phyloP scores from a whole-genome alignment of 345 rosid species.

The Eutrema yunnanense region DNA sequence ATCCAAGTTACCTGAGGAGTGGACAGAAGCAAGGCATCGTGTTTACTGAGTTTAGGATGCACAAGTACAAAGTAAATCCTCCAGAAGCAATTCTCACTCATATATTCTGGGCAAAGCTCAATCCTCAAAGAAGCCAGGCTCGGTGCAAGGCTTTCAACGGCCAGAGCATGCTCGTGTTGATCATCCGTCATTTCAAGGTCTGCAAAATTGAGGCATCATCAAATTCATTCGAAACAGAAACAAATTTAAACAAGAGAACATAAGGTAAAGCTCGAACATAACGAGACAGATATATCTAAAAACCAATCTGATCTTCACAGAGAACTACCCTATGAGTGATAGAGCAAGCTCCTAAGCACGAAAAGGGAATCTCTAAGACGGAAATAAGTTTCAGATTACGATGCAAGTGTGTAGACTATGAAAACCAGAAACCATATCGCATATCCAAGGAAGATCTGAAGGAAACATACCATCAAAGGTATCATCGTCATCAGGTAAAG shows the following conservation, averaged over 20 bases:
- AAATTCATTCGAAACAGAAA: background rate
- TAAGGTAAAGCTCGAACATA: background rate
- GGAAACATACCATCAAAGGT: slow-evolving; percentile 47
- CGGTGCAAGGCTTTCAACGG: slow-evolving; percentile 63
- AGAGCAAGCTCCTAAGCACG: background rate
- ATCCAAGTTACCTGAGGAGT: slow-evolving; percentile 61
- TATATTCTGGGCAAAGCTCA: slow-evolving; percentile 85
- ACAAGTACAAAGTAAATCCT: slow-evolving; percentile 88
- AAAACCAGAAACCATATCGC: background rate
- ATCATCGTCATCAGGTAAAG: slow-evolving; percentile 72
- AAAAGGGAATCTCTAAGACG: too few species aligned
- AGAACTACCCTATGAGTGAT: background rate
- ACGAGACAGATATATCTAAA: background rate
- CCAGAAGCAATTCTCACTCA: slow-evolving; percentile 91
- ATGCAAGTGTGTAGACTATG: too few species aligned
- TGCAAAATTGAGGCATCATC: slow-evolving; percentile 21
- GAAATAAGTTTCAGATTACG: background rate
- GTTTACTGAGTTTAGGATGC: slow-evolving; percentile 73
- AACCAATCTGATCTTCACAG: background rate
- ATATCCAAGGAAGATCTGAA: background rate
- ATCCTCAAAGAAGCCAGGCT: slow-evolving; percentile 71
- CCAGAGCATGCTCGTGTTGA: slow-evolving; percentile 72
- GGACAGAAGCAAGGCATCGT: slow-evolving; percentile 68
- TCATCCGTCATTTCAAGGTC: slow-evolving; percentile 74
- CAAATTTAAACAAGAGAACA: background rate